Conservation (phyloP, 805 yeast species). For the Kodamaea hsintzibuensis region DNA sequence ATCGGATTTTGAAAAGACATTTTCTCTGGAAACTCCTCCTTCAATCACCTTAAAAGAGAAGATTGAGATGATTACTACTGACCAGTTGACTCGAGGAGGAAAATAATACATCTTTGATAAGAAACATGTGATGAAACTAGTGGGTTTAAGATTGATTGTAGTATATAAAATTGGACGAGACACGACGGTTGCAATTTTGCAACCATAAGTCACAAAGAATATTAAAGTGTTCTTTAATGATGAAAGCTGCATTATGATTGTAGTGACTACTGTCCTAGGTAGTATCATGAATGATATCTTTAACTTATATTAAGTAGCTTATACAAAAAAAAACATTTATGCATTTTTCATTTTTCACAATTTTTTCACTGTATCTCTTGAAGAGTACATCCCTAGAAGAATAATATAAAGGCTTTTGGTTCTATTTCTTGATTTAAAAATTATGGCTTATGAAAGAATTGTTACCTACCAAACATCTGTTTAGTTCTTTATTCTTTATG, state of each 20-base stretch:
- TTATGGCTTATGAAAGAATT: too few species aligned
- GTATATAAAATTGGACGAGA: background rate
- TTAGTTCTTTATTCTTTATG: too few species aligned
- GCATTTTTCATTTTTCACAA: too few species aligned
- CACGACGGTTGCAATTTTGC: background rate
- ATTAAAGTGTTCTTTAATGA: background rate
- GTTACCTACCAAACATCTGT: too few species aligned
- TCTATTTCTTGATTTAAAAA: too few species aligned
- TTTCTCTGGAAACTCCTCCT: constrained; percentile 21
- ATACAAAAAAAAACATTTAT: too few species aligned
- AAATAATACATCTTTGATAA: background rate
- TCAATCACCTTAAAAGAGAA: constrained; percentile 48
- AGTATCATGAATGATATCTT: background rate
- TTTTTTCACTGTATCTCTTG: too few species aligned
- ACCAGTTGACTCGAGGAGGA: constrained; percentile 10
- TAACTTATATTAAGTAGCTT: background rate
- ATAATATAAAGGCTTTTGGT: too few species aligned
- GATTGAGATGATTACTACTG: constrained; percentile 40
- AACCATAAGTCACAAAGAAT: background rate
- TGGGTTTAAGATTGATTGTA: background rate
- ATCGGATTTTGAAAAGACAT: constrained; percentile 13
- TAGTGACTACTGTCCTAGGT: background rate
- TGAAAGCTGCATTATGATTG: background rate
- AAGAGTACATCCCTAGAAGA: too few species aligned
- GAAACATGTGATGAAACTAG: background rate